Evolutionary conservation across 805 yeast genomes (phyloP).

Genomic region (Saccharomyces mikatae): DNA sequence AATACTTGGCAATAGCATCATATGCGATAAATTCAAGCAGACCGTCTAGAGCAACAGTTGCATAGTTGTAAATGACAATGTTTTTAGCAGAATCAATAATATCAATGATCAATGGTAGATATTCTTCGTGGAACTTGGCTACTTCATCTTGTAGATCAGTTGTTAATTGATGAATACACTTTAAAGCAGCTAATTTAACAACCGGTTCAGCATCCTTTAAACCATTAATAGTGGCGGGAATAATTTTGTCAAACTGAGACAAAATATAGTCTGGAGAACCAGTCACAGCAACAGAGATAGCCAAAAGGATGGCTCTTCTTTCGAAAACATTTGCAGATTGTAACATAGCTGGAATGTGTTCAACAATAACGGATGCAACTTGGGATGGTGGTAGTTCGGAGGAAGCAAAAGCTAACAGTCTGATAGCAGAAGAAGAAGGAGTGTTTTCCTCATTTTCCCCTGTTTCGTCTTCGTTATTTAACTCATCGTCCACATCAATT

Average conservation of each 20-base stretch:
- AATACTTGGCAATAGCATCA: constrained; percentile 71
- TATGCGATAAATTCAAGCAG: constrained; percentile 84
- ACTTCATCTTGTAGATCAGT: constrained; percentile 77
- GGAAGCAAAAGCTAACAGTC: constrained; percentile 71
- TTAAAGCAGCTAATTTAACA: constrained; percentile 81
- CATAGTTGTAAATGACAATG: constrained; percentile 78
- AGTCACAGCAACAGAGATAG: constrained; percentile 73
- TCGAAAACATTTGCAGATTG: constrained; percentile 61
- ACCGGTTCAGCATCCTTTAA: constrained; percentile 64
- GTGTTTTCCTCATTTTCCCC: constrained; percentile 88
- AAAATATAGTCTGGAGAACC: constrained; percentile 94
- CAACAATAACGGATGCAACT: constrained; percentile 72
- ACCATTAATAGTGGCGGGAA: constrained; percentile 67
- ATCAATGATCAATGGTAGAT: constrained; percentile 78
- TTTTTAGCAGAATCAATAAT: constrained; percentile 82
- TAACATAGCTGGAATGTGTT: constrained; percentile 49
- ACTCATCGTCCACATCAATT: constrained; percentile 65
- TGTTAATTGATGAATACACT: constrained; percentile 69
- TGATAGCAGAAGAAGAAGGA: constrained; percentile 68
- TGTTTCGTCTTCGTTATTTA: constrained; percentile 75
- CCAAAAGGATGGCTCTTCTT: constrained; percentile 79
- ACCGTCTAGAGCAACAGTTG: constrained; percentile 86
- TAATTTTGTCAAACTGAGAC: constrained; percentile 62
- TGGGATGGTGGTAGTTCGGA: constrained; percentile 87
- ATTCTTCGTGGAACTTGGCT: constrained; percentile 73